A percentile compares a stretch with the other conserved stretches of the same genome.
These are phyloP conservation scores for Bromus sterilis DNA, from an alignment of 176 grass and related monocot species.

Conservation along the genomic window DNA sequence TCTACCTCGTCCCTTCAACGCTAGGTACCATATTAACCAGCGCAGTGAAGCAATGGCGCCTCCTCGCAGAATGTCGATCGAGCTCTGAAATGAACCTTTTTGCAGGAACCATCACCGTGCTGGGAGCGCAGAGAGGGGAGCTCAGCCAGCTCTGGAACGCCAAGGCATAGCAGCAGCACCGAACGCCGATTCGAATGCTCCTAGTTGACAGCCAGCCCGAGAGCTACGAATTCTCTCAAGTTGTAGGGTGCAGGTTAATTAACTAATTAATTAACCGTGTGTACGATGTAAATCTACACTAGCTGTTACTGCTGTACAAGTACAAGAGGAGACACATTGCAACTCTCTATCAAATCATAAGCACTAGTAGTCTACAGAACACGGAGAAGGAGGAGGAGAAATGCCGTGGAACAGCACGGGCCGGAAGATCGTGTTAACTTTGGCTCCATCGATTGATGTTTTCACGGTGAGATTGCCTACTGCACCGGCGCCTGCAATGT, in stretches of 20 bases:
- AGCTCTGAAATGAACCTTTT: neutral
- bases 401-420: neutral
- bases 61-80: neutral
- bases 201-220: neutral
- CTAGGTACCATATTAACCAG: constrained; percentile 56
- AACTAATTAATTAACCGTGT: neutral
- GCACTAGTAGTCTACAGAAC: neutral
- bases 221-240: neutral
- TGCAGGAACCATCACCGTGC: constrained; percentile 42
- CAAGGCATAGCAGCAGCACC: constrained; percentile 13
- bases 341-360: no score
- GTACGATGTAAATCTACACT: neutral
- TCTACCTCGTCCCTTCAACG: constrained; percentile 95
- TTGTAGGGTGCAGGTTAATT: neutral
- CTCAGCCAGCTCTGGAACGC: constrained; percentile 71
- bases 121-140: constrained; percentile 69
- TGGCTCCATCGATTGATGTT: neutral
- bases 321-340: neutral
- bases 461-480: constrained; percentile 3
- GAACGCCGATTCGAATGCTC: no score
- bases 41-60: neutral
- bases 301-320: neutral
- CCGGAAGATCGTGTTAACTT: constrained; percentile 7
- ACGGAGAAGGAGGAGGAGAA: no score
- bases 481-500: constrained; percentile 75